Conservation (phyloP, 208 protist genomes). For the Leptomonas seymouri region DNA sequence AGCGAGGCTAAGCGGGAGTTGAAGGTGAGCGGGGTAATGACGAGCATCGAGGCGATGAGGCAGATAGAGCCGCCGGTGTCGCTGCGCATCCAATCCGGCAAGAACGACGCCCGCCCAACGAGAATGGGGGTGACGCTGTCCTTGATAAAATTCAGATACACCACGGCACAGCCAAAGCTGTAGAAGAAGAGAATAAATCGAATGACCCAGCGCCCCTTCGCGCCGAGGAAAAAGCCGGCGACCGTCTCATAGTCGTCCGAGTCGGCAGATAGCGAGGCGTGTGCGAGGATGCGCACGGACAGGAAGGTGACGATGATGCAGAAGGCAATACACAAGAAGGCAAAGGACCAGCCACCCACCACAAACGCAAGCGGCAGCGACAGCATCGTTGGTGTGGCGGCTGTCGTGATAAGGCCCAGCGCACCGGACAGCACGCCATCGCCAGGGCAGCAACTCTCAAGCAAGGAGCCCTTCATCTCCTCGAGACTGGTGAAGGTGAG, state of each 20-base stretch:
- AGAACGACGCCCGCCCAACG: conserved; percentile 40
- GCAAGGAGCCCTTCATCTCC: conserved; percentile 71
- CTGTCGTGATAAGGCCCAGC: conserved; percentile 69
- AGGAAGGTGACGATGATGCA: conserved; percentile 69
- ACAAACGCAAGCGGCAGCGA: conserved; percentile 76
- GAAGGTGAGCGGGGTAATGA: conserved; percentile 74
- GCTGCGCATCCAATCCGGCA: conserved; percentile 64
- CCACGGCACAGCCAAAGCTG: conserved; percentile 70
- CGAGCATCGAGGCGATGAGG: conserved; percentile 48
- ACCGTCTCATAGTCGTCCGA: conserved; percentile 84
- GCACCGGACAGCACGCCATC: conserved; percentile 71
- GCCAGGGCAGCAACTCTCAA: conserved; percentile 74
- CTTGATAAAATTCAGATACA: conserved; percentile 79
- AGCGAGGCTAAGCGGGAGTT: conserved; percentile 79
- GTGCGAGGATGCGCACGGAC: conserved; percentile 77
- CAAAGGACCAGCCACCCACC: conserved; percentile 61
- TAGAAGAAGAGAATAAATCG: conserved; percentile 76
- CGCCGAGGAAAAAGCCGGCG: conserved; percentile 70
- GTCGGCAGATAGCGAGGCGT: conserved; percentile 68
- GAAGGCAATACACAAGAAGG: conserved; percentile 44
- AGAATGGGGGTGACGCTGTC: conserved; percentile 65
- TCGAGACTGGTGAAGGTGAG: conserved; percentile 74
- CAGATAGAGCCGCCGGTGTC: conserved; percentile 44
- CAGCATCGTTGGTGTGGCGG: conserved; percentile 74
- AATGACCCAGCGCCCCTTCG: conserved; percentile 47